Base-by-base conservation (phyloP, 257 asterid genomes). In the Gardenia jasminoides region DNA sequence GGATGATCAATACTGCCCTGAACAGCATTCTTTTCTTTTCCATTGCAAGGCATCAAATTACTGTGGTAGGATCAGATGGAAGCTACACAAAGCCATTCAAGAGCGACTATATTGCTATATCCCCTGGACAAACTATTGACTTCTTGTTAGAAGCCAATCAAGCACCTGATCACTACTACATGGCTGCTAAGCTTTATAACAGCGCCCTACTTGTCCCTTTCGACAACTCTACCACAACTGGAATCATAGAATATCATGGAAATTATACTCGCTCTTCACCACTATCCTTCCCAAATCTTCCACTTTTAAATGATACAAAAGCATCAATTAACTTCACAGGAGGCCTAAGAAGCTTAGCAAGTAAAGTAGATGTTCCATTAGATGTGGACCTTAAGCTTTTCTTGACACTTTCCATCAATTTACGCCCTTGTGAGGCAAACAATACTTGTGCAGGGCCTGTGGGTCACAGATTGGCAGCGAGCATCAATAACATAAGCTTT, bases 401-500 rank as follows among this genome's bases (percentile, higher is more conserved):
- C 26, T 83, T 88, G 24, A 87, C 96, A 1, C 28, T 91, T 30
- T 87, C 95, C 1, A 16, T 92, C 0, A 94, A 94, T 75, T 26
- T 80, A 15, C 36, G 58, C 59, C 94, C 93, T 0, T 91, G 97
- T 28, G 70, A 44, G 3, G 19, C 52, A 43, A 76, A 76, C 61
- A 43, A 43, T 5, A 62, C 71, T 19, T 76, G 79, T 30, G 0
- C 1, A 0, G 79, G 79, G 62, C 61, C 62, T 9, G 10, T 0
- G 17, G 72, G 72, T 0, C 28, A 26, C 5, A 44, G 79, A 28
- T 26, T 76, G 0, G 41, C 80, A 19, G 90, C 96, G 0, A 93
- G 98, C 22, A 67, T 92, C 72, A 93, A 87, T 67, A 93, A 93
- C 81, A 81, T 90, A 62, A 89, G 86, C 41, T 92, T 88, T 24